Percentiles rank a stretch among this genome's conserved stretches.
phyloP scores from a whole-genome alignment of 2,329 filamentous ascomycete species.

The Dactylellina parvicollis region DNA sequence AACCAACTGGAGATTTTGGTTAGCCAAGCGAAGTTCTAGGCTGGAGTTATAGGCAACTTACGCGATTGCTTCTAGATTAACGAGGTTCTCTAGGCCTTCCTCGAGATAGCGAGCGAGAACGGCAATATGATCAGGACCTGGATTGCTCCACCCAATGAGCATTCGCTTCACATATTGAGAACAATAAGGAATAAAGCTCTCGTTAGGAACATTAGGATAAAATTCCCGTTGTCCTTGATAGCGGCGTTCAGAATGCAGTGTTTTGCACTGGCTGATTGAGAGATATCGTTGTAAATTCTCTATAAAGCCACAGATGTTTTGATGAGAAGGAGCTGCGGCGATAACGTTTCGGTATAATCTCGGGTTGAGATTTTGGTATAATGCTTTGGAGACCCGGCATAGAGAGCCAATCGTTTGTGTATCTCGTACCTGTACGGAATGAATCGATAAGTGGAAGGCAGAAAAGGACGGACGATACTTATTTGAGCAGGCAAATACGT shows the following conservation, averaged over 20 bases:
- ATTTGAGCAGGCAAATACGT: background rate
- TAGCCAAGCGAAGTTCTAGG: background rate
- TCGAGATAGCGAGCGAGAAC: constrained; percentile 11
- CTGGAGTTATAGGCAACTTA: background rate
- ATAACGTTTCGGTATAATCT: constrained; percentile 35
- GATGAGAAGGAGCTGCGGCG: constrained; percentile 14
- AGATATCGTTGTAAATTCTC: constrained; percentile 1
- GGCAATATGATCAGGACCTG: background rate
- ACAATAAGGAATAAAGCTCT: constrained; percentile 18
- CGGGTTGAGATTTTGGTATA: constrained; percentile 22
- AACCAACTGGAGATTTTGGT: constrained; percentile 9
- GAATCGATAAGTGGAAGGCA: background rate
- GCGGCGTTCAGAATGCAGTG: background rate
- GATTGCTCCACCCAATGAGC: constrained; percentile 37
- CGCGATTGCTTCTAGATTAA: constrained; percentile 22
- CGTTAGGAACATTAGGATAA: background rate
- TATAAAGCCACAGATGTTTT: constrained; percentile 24
- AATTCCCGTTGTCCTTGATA: background rate
- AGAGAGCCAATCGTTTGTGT: constrained; percentile 18
- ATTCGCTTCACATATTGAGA: constrained; percentile 27
- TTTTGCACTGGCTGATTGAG: constrained; percentile 15
- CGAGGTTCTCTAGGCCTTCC: constrained; percentile 5
- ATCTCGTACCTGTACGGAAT: constrained; percentile 11
- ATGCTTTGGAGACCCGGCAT: constrained; percentile 25
- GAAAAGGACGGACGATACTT: background rate